Evolutionary conservation across 192 early-diverging fungal genomes (phyloP).

Genomic region (Allomyces macrogynus): DNA sequence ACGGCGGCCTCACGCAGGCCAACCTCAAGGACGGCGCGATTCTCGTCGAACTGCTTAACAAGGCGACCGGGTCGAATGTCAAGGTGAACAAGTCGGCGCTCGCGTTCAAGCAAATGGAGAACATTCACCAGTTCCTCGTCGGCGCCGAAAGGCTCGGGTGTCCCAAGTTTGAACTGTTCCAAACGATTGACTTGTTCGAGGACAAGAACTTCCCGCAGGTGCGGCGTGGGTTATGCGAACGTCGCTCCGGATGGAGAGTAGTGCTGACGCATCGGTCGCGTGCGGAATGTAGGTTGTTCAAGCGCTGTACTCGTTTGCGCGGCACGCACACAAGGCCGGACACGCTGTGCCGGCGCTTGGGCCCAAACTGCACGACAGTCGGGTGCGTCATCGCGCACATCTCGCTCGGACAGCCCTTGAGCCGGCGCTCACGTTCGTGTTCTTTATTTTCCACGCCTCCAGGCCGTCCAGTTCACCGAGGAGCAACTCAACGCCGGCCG

Average conservation of each 20-base stretch:
- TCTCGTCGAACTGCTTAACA: constrained; percentile 44
- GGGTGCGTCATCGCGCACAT: constrained; percentile 5
- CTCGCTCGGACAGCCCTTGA: background rate
- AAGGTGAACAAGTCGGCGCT: constrained; percentile 44
- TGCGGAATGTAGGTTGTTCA: constrained; percentile 29
- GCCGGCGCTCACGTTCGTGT: constrained; percentile 1
- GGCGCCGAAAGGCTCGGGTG: constrained; percentile 41
- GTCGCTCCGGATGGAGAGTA: constrained; percentile 14
- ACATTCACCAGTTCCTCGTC: constrained; percentile 49
- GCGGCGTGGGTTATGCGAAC: background rate
- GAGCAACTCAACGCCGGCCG: constrained; percentile 36
- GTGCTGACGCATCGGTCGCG: constrained; percentile 1
- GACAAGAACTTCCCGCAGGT: constrained; percentile 40
- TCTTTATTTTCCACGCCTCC: background rate
- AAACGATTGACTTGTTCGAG: constrained; percentile 66
- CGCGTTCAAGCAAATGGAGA: constrained; percentile 75
- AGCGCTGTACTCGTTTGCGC: constrained; percentile 47
- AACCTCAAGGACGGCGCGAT: constrained; percentile 54
- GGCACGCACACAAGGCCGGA: constrained; percentile 42
- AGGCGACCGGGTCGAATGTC: constrained; percentile 23
- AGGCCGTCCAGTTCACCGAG: constrained; percentile 34
- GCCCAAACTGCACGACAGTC: constrained; percentile 51
- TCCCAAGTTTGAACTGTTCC: constrained; percentile 50
- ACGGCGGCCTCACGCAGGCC: constrained; percentile 31
- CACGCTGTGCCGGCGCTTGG: constrained; percentile 29